Conservation (phyloP, 306 rosid species). For the Vachellia pachyceras region DNA sequence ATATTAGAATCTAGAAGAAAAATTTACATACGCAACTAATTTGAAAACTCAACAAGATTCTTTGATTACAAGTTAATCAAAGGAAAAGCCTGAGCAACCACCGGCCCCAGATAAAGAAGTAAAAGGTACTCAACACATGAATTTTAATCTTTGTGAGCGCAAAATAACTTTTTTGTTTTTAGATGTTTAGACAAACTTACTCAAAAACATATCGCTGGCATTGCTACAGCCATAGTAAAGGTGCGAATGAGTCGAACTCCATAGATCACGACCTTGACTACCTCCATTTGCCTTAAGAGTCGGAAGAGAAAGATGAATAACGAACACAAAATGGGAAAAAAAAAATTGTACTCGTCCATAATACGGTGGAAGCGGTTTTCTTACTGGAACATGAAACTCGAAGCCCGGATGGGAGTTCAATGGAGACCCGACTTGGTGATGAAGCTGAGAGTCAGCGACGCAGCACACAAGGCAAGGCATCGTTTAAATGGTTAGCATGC, state of each 20-base stretch:
- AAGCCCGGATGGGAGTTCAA: conserved; percentile 34
- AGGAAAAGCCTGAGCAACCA: neutral
- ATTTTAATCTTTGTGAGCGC: neutral
- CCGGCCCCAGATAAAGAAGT: neutral
- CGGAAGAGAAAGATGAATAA: neutral
- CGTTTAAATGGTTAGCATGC: neutral
- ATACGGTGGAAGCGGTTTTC: neutral
- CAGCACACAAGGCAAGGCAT: neutral
- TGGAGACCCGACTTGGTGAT: conserved; percentile 29
- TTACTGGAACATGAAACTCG: conserved; percentile 49
- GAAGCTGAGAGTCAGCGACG: conserved; percentile 29
- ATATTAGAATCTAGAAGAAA: conserved; percentile 60
- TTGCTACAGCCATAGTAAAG: conserved; percentile 67
- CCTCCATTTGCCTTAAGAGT: conserved; percentile 53
- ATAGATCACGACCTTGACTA: conserved; percentile 58
- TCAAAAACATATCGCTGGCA: conserved; percentile 56
- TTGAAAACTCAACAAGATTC: conserved; percentile 8
- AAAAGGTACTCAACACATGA: neutral
- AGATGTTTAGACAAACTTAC: conserved; percentile 43
- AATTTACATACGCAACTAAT: neutral
- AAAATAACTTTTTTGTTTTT: neutral
- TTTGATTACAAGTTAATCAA: neutral
- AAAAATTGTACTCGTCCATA: neutral
- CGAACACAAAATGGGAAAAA: neutral
- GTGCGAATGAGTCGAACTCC: conserved; percentile 60